phyloP scores from a whole-genome alignment of 2,329 filamentous ascomycete genomes.

The Sporothrix euskadiensis region DNA sequence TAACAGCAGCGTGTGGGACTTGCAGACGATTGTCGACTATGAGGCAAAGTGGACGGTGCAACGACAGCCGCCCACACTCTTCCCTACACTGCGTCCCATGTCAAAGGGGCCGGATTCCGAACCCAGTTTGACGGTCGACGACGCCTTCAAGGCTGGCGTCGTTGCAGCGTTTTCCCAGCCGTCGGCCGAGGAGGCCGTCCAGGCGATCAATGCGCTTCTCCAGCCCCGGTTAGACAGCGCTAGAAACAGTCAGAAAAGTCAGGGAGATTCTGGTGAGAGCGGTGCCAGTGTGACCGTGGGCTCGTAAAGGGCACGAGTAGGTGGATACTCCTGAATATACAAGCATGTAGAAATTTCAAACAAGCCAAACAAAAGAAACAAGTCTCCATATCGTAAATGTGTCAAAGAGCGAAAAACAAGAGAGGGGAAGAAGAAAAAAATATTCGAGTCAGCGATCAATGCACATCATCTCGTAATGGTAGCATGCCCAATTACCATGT shows the following conservation, averaged over 20 bases:
- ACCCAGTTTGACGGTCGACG: not conserved
- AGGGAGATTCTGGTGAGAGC: not conserved
- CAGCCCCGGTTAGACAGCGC: not conserved
- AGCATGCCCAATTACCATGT: not conserved
- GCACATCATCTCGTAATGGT: not conserved
- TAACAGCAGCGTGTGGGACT: slow-evolving; percentile 14
- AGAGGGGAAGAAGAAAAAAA: not conserved
- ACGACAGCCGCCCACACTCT: not conserved
- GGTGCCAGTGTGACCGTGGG: not conserved
- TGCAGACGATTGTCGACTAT: slow-evolving; percentile 7
- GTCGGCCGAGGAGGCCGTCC: slow-evolving; percentile 1
- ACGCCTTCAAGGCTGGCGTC: not conserved
- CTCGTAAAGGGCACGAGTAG: not conserved
- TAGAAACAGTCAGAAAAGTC: too few species aligned
- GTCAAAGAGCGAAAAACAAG: not conserved
- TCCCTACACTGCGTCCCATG: not conserved
- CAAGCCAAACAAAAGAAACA: too few species aligned
- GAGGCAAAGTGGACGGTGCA: not conserved
- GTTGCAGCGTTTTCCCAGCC: not conserved
- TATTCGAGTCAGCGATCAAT: not conserved
- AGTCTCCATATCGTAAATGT: too few species aligned
- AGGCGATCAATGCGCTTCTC: slow-evolving; percentile 16
- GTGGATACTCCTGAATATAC: not conserved
- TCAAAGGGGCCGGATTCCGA: not conserved
- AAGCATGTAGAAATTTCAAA: not conserved